These are phyloP conservation scores for Hypoxylon crocopeplum DNA, from an alignment of 495 filamentous ascomycete genomes.

Conservation along the genomic window DNA sequence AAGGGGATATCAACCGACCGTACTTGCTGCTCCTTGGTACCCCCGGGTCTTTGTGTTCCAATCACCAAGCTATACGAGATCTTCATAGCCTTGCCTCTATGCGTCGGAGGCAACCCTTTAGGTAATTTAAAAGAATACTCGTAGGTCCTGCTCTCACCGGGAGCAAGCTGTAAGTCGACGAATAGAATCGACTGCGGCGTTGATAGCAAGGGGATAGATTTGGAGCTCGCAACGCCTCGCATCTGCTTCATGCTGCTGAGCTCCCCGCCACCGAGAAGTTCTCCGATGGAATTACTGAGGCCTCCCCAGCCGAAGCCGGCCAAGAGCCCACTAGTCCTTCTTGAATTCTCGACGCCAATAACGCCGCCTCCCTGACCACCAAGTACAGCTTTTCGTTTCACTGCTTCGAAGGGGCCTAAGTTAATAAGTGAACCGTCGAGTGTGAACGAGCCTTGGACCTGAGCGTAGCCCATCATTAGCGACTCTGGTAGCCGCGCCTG, in stretches of 20 bases:
- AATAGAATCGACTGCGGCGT: slow-evolving; percentile 98
- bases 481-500: slow-evolving; percentile 66
- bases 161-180: slow-evolving; percentile 84
- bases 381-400: slow-evolving; percentile 91
- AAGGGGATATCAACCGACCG: slow-evolving; percentile 94
- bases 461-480: slow-evolving; percentile 97
- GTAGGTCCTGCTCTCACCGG: slow-evolving; percentile 88
- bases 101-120: slow-evolving; percentile 83
- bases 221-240: slow-evolving; percentile 79
- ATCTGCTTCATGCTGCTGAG: slow-evolving; percentile 93
- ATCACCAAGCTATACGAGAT: slow-evolving; percentile 90
- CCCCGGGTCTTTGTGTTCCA: slow-evolving; percentile 86
- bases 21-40: slow-evolving; percentile 77
- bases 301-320: slow-evolving; percentile 87
- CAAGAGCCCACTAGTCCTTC: slow-evolving; percentile 79
- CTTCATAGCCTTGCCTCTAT: slow-evolving; percentile 93
- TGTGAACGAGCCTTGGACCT: slow-evolving; percentile 90
- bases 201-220: slow-evolving; percentile 85
- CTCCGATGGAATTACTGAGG: slow-evolving; percentile 86
- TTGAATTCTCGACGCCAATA: slow-evolving; percentile 77
- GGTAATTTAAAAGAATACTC: slow-evolving; percentile 86
- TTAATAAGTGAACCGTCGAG: slow-evolving; percentile 92
- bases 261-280: slow-evolving; percentile 82
- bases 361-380: slow-evolving; percentile 87
- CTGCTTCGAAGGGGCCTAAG: slow-evolving; percentile 88